Conservation (phyloP, 2,329 filamentous ascomycete species). For the Cordyceps pruinosa region DNA sequence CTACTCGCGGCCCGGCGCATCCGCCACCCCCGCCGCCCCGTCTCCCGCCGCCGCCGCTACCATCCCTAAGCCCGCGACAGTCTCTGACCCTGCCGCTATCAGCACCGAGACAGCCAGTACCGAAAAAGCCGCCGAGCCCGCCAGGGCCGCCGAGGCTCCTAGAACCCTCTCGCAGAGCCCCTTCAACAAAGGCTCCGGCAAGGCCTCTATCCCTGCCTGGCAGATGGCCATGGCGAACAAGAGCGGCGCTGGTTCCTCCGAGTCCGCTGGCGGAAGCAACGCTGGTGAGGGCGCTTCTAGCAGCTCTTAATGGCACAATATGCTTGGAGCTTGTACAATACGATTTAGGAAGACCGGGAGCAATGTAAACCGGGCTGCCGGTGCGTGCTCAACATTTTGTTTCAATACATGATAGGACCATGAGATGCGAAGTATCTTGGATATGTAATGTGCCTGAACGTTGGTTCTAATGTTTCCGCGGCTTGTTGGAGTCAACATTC, state of each 20-base stretch:
- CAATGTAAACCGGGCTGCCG: neutral
- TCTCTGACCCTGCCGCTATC: constrained; percentile 17
- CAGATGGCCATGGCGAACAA: constrained; percentile 65
- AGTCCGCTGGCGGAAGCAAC: constrained; percentile 15
- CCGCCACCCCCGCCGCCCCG: constrained; percentile 1
- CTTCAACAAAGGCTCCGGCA: constrained; percentile 33
- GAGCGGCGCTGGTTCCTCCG: constrained; percentile 23
- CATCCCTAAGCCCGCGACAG: constrained; percentile 13
- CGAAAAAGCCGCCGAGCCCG: constrained; percentile 22
- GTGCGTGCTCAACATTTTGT: neutral
- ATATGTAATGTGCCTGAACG: neutral
- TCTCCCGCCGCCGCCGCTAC: neutral
- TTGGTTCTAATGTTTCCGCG: neutral
- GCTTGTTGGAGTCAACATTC: neutral
- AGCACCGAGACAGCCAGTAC: constrained; percentile 19
- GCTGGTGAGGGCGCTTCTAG: constrained; percentile 20
- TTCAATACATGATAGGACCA: constrained; percentile 1
- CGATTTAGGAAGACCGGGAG: neutral
- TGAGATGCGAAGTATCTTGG: neutral
- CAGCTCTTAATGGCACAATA: constrained; percentile 8
- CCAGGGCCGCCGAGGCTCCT: constrained; percentile 23
- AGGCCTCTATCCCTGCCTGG: constrained; percentile 72
- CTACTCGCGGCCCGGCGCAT: neutral
- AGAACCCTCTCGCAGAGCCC: constrained; percentile 25
- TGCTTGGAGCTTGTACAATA: constrained; percentile 7